phyloP scores from a whole-genome alignment of 352 stramenopile genomes.

The Phytophthora agathidicida region DNA sequence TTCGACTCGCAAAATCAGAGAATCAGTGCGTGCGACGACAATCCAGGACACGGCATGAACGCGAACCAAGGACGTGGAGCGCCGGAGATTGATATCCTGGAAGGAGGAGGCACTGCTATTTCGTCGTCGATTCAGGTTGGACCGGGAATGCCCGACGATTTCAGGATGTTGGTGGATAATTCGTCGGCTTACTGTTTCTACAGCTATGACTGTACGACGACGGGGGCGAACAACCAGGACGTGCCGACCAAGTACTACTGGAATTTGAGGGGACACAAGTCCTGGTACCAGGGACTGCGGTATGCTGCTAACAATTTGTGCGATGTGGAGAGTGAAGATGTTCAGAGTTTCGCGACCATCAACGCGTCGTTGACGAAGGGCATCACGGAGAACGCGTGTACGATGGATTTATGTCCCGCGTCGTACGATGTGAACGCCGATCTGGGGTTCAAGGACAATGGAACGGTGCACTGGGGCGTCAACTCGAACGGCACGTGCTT shows the following conservation, averaged over 20 bases:
- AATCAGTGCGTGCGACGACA: conserved; percentile 91
- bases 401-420: conserved; percentile 43
- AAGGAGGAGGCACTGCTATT: conserved; percentile 81
- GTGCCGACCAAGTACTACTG: conserved; percentile 52
- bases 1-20: conserved; percentile 66
- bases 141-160: conserved; percentile 69
- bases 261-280: conserved; percentile 58
- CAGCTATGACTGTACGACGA: conserved; percentile 40
- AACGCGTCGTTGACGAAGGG: conserved; percentile 44
- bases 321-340: conserved; percentile 10
- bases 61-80: conserved; percentile 89
- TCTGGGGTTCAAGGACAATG: conserved; percentile 46
- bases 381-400: conserved; percentile 63
- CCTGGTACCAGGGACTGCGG: conserved; percentile 72
- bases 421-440: conserved; percentile 74
- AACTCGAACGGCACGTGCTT: conserved; percentile 59
- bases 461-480: conserved; percentile 42
- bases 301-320: conserved; percentile 74
- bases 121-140: conserved; percentile 92
- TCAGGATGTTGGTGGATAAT: conserved; percentile 42
- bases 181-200: conserved; percentile 51
- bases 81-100: conserved; percentile 96
- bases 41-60: conserved; percentile 92
- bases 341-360: conserved; percentile 53
- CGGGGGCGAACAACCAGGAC: conserved; percentile 53